Conservation (phyloP, 1,284 basidiomycete species). For the Clitocybe nebularis region DNA sequence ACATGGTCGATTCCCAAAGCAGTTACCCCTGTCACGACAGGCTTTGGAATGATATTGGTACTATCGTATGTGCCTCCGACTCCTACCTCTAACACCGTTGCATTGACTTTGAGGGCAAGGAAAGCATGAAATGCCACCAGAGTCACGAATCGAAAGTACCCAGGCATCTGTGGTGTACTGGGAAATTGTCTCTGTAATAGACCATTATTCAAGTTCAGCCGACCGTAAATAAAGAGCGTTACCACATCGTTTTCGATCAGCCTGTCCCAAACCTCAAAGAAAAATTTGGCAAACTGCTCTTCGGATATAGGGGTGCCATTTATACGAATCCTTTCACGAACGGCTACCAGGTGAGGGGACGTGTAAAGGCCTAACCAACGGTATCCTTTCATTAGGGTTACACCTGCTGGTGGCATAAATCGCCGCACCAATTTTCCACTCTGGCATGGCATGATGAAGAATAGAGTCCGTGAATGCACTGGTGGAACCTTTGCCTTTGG, state of each 20-base stretch:
- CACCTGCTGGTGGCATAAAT: not conserved
- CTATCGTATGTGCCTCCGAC: constrained; percentile 95
- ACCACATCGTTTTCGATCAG: constrained; percentile 70
- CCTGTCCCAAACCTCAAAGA: constrained; percentile 96
- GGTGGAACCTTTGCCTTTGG: constrained; percentile 98
- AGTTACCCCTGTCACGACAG: constrained; percentile 87
- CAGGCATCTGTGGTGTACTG: constrained; percentile 71
- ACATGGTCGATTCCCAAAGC: constrained; percentile 94
- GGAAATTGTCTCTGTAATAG: constrained; percentile 46
- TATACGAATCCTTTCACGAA: constrained; percentile 93
- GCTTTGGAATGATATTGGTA: constrained; percentile 93
- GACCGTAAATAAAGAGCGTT: constrained; percentile 15
- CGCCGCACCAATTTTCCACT: constrained; percentile 67
- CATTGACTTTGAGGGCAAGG: constrained; percentile 74
- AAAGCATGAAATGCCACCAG: constrained; percentile 93
- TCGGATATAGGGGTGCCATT: constrained; percentile 91
- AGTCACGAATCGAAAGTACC: constrained; percentile 94
- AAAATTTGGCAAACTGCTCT: constrained; percentile 84
- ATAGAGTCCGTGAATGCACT: constrained; percentile 88
- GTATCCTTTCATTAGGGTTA: constrained; percentile 4
- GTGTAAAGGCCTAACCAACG: constrained; percentile 85
- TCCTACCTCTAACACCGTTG: constrained; percentile 95
- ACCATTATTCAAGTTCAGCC: constrained; percentile 7
- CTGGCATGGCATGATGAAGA: constrained; percentile 57
- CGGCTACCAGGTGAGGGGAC: constrained; percentile 94